Evolutionary conservation across 179 eudicot genomes (phyloP).

Genomic region (Spergularia azorica): DNA sequence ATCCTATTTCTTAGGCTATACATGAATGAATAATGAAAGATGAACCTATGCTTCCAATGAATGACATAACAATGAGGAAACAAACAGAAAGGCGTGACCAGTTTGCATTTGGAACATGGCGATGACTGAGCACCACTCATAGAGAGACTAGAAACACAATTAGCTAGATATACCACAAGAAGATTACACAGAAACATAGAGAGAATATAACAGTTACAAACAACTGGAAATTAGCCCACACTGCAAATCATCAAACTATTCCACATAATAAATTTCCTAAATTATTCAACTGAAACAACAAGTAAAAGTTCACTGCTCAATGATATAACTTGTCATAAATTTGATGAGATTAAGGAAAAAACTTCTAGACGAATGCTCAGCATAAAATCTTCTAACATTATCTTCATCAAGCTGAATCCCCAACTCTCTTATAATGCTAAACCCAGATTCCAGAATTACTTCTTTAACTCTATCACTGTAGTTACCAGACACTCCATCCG

Average conservation of each 20-base stretch:
- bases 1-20: background rate
- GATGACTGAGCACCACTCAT: background rate
- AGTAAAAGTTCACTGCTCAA: background rate
- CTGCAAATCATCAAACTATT: background rate
- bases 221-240: too few species aligned
- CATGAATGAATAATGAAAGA: background rate
- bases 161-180: background rate
- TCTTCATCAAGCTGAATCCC: constrained; percentile 59
- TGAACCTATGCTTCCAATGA: background rate
- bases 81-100: background rate
- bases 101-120: background rate
- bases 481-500: constrained; percentile 76
- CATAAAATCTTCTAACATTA: constrained; percentile 54
- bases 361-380: constrained; percentile 73
- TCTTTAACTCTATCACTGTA: constrained; percentile 53
- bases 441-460: constrained; percentile 55
- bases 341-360: constrained; percentile 66
- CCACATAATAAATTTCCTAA: background rate
- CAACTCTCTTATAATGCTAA: constrained; percentile 52
- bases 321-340: constrained; percentile 78
- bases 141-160: background rate
- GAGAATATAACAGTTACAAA: background rate
- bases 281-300: background rate
- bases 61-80: background rate
- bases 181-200: background rate